Percentiles rank a stretch among this genome's conserved stretches.
phyloP scores from a whole-genome alignment of 371 early-diverging fungal genomes.

The Mucor circinelloides region DNA sequence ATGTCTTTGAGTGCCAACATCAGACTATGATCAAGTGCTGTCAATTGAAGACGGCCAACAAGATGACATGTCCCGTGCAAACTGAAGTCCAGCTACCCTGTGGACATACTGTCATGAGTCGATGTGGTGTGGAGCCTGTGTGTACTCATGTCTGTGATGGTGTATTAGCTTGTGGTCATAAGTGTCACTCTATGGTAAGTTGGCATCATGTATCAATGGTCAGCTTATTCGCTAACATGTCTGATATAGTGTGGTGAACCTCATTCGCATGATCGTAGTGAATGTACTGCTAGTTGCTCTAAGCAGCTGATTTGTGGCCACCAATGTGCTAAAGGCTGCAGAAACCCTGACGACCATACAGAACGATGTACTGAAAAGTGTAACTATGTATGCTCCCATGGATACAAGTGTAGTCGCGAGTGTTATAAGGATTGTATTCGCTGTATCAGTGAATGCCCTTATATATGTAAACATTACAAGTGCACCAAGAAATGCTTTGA shows the following conservation, averaged over 20 bases:
- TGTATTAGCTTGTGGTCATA: conserved; percentile 19
- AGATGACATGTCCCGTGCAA: conserved; percentile 1
- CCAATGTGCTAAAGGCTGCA: conserved; percentile 48
- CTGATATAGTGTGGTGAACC: conserved; percentile 32
- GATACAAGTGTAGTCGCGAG: conserved; percentile 39
- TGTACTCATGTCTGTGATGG: conserved; percentile 14
- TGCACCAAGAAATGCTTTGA: conserved; percentile 49
- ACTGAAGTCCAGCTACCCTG: conserved; percentile 17
- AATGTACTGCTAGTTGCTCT: conserved; percentile 39
- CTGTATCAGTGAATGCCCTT: conserved; percentile 42
- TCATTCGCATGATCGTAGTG: conserved; percentile 34
- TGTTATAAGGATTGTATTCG: conserved; percentile 40
- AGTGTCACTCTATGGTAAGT: conserved; percentile 19
- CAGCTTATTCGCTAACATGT: background rate
- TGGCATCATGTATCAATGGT: background rate
- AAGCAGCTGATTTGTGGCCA: conserved; percentile 57
- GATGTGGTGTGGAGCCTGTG: conserved; percentile 9
- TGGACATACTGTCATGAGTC: conserved; percentile 24
- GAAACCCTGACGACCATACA: conserved; percentile 47
- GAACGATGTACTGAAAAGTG: conserved; percentile 45
- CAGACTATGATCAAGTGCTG: conserved; percentile 12
- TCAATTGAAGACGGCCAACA: background rate
- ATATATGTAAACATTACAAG: conserved; percentile 34
- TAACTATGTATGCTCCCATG: conserved; percentile 43
- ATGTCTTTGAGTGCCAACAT: background rate